Evolutionary conservation across 1,284 basidiomycete genomes (phyloP).

Genomic region (Laetiporus sulphureus): DNA sequence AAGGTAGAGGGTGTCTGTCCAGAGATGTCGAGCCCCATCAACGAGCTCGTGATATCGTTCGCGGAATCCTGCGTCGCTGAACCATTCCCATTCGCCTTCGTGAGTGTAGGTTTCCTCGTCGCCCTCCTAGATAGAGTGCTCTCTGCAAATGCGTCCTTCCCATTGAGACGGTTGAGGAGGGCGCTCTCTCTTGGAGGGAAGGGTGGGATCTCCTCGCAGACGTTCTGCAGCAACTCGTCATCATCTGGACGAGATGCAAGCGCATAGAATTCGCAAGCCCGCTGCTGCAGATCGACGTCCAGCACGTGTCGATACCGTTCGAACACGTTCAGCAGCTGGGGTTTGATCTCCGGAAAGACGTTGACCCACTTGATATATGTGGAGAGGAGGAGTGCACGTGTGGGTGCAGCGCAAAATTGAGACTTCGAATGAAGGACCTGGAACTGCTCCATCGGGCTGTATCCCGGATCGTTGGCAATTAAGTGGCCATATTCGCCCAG

Average conservation of each 20-base stretch:
- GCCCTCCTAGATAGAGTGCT: constrained; percentile 49
- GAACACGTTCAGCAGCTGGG: constrained; percentile 90
- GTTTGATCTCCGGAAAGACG: constrained; percentile 97
- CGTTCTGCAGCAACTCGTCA: constrained; percentile 87
- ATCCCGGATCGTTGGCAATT: constrained; percentile 91
- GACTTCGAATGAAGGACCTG: constrained; percentile 92
- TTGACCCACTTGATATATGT: constrained; percentile 99
- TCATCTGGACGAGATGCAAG: constrained; percentile 78
- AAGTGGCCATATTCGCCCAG: constrained; percentile 97
- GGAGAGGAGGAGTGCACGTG: constrained; percentile 87
- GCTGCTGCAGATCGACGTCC: constrained; percentile 97
- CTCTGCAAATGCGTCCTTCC: constrained; percentile 84
- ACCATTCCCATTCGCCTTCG: constrained; percentile 20
- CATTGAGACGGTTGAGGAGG: constrained; percentile 79
- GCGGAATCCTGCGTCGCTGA: constrained; percentile 27
- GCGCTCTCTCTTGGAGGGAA: constrained; percentile 95
- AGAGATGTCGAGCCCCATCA: constrained; percentile 79
- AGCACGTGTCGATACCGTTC: constrained; percentile 97
- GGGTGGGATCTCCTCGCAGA: constrained; percentile 99
- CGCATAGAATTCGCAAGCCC: constrained; percentile 94
- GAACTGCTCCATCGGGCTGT: constrained; percentile 94
- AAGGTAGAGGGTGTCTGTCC: constrained; percentile 30
- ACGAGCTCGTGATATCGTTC: constrained; percentile 64
- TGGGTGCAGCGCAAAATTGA: constrained; percentile 89
- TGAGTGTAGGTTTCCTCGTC: constrained; percentile 33